A percentile compares a stretch with the other conserved stretches of the same genome.
phyloP scores from a whole-genome alignment of 306 rosid species.

The Echinosophora koreensis region DNA sequence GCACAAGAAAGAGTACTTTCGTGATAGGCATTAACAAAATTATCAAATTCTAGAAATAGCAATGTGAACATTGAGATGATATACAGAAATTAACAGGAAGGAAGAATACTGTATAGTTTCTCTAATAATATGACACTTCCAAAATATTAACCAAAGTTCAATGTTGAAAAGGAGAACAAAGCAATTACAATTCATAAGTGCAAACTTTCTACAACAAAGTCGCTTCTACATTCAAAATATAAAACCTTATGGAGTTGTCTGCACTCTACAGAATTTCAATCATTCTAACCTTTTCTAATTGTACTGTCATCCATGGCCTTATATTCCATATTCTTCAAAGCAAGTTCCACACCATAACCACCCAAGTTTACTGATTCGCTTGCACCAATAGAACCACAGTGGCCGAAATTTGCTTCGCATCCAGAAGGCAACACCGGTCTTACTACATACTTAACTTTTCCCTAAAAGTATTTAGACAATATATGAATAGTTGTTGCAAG shows the following conservation, averaged over 20 bases:
- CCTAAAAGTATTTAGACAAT: conserved; percentile 58
- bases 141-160: neutral
- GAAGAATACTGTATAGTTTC: conserved; percentile 32
- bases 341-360: conserved; percentile 98
- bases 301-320: conserved; percentile 94
- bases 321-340: conserved; percentile 97
- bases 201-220: conserved; percentile 38
- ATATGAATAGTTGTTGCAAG: conserved; percentile 36
- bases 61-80: conserved; percentile 32
- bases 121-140: neutral
- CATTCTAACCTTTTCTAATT: conserved; percentile 80
- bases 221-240: conserved; percentile 38
- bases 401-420: conserved; percentile 70
- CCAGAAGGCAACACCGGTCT: conserved; percentile 86
- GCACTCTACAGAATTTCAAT: conserved; percentile 34
- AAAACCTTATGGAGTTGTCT: conserved; percentile 28
- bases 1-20: conserved; percentile 35
- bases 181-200: conserved; percentile 29
- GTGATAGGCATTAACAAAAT: conserved; percentile 8
- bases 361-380: conserved; percentile 85
- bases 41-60: conserved; percentile 5
- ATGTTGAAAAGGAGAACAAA: conserved; percentile 8
- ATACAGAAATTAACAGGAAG: conserved; percentile 5
- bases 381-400: conserved; percentile 89
- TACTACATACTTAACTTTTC: conserved; percentile 79